Conservation (phyloP, 2,329 filamentous ascomycete genomes). For the Paramyrothecium roridum region DNA sequence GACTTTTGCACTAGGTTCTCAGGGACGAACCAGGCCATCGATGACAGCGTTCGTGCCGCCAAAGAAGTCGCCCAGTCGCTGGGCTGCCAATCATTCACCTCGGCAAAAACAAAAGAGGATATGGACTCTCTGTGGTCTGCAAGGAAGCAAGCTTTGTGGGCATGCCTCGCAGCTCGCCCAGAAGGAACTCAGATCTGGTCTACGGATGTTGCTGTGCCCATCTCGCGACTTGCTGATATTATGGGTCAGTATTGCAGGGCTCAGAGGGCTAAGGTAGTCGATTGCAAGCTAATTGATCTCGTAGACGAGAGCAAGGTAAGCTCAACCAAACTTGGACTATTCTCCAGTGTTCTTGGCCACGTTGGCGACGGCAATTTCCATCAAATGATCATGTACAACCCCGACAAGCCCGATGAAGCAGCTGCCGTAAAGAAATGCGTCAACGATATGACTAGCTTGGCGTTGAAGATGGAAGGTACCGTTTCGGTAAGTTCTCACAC, state of each 20-base stretch:
- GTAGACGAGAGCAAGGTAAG: constrained; percentile 58
- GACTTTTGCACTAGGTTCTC: too few relatives aligned
- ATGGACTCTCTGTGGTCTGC: constrained; percentile 56
- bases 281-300: too few relatives aligned
- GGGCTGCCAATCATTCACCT: not conserved
- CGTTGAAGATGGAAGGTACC: constrained; percentile 68
- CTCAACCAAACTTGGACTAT: constrained; percentile 58
- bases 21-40: too few relatives aligned
- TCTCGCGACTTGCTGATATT: constrained; percentile 64
- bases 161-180: constrained; percentile 54
- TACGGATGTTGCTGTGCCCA: constrained; percentile 73
- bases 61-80: not conserved
- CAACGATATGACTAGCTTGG: constrained; percentile 67
- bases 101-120: constrained; percentile 1
- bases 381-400: constrained; percentile 38
- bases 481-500: constrained; percentile 46
- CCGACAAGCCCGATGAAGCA: constrained; percentile 55
- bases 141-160: constrained; percentile 64
- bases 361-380: constrained; percentile 77
- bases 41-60: too few relatives aligned
- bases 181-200: constrained; percentile 44
- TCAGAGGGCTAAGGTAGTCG: too few relatives aligned
- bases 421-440: constrained; percentile 55
- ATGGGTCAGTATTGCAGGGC: constrained; percentile 14
- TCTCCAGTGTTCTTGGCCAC: constrained; percentile 67